These are phyloP conservation scores for Leccinum huronense DNA, from an alignment of 1,284 basidiomycete species.

Conservation along the genomic window DNA sequence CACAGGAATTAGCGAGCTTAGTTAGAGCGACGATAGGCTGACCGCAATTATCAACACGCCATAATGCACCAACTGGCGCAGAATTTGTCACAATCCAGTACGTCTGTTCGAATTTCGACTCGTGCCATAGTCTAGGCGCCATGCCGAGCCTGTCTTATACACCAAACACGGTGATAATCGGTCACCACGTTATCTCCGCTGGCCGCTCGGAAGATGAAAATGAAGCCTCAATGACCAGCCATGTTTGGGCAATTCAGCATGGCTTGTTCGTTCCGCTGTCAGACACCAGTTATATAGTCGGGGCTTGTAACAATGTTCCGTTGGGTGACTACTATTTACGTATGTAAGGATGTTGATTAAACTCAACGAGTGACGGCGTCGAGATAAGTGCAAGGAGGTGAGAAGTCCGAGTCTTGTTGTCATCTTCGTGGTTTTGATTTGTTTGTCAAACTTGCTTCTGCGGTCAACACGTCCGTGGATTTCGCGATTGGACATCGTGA, in stretches of 20 bases:
- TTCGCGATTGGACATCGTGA: background rate
- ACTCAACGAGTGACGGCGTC: background rate
- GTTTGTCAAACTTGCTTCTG: background rate
- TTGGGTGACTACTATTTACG: background rate
- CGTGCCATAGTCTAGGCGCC: background rate
- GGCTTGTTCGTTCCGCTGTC: slow-evolving; percentile 67
- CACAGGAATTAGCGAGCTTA: slow-evolving; percentile 39
- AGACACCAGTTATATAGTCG: slow-evolving; percentile 36
- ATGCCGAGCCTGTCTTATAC: slow-evolving; percentile 14
- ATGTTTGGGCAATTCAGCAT: slow-evolving; percentile 32
- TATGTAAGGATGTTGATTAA: slow-evolving; percentile 10
- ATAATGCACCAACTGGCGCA: slow-evolving; percentile 11
- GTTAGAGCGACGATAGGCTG: slow-evolving; percentile 19
- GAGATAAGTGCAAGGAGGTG: background rate
- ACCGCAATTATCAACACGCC: slow-evolving; percentile 9
- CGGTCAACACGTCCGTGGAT: slow-evolving; percentile 7
- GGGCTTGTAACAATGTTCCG: too few relatives aligned
- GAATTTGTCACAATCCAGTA: slow-evolving; percentile 5
- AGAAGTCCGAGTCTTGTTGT: background rate
- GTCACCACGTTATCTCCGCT: slow-evolving; percentile 39
- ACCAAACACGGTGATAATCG: slow-evolving; percentile 33
- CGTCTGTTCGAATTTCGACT: slow-evolving; percentile 6
- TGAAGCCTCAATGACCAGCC: slow-evolving; percentile 50
- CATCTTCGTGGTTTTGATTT: background rate
- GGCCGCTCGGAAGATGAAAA: slow-evolving; percentile 44